Conservation (phyloP, 495 filamentous ascomycete genomes). For the Lepidopterella palustris region DNA sequence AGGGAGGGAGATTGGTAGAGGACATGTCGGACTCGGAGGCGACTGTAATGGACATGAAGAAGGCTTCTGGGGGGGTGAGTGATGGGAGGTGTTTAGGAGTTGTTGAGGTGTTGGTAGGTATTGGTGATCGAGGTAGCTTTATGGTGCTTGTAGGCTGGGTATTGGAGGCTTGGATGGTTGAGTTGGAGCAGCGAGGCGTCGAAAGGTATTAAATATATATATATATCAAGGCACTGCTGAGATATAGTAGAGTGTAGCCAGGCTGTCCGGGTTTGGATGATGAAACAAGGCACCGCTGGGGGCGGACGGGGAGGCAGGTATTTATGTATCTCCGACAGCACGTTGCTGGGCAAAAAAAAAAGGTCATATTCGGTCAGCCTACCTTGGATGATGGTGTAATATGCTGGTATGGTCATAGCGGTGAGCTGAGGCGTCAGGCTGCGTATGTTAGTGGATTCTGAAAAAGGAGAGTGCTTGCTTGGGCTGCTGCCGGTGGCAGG, state of each 20-base stretch:
- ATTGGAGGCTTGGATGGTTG: background rate
- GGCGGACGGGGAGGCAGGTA: constrained; percentile 12
- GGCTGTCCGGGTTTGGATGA: constrained; percentile 15
- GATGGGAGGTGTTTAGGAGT: constrained; percentile 15
- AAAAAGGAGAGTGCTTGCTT: constrained; percentile 25
- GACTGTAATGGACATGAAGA: constrained; percentile 14
- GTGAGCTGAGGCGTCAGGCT: constrained; percentile 27
- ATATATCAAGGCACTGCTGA: background rate
- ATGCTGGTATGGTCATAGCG: constrained; percentile 26
- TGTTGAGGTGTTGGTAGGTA: background rate
- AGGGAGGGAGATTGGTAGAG: constrained; percentile 63
- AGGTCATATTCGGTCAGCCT: constrained; percentile 28
- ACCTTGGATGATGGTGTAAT: constrained; percentile 30
- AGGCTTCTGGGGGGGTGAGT: constrained; percentile 11
- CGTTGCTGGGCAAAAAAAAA: constrained; percentile 9
- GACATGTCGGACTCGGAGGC: constrained; percentile 56
- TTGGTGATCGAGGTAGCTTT: background rate
- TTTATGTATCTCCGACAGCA: constrained; percentile 21
- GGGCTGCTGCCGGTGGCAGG: constrained; percentile 18
- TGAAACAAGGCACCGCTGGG: constrained; percentile 15
- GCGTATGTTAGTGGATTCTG: too few species aligned
- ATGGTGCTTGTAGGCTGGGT: background rate
- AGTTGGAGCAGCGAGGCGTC: background rate
- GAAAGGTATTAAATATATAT: constrained; percentile 13
- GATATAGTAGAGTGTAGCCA: background rate